Conservation (phyloP, 1,284 basidiomycete species). For the Cutaneotrichosporon spelunceum region DNA sequence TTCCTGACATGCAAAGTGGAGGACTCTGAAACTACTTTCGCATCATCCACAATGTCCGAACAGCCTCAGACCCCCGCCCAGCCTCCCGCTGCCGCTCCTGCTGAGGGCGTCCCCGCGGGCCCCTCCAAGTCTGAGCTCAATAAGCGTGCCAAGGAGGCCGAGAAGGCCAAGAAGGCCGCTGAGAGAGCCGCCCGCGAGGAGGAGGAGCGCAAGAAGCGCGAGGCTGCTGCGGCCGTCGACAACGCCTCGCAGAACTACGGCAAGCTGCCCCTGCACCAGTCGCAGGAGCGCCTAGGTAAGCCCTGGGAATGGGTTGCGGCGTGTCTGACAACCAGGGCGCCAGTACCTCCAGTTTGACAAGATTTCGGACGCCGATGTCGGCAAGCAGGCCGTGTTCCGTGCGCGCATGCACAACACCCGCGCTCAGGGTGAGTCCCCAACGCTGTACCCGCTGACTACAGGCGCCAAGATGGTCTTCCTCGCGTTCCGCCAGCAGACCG, state of each 20-base stretch:
- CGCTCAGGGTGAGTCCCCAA: slow-evolving; percentile 64
- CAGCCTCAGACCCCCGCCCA: slow-evolving; percentile 19
- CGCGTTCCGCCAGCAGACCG: slow-evolving; percentile 80
- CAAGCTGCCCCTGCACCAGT: slow-evolving; percentile 85
- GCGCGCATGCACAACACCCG: slow-evolving; percentile 90
- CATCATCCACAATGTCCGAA: slow-evolving; percentile 26
- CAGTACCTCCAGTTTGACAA: slow-evolving; percentile 62
- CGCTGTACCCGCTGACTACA: slow-evolving; percentile 23
- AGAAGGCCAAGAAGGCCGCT: slow-evolving; percentile 87
- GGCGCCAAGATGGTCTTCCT: slow-evolving; percentile 89
- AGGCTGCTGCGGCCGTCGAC: slow-evolving; percentile 74
- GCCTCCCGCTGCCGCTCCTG: slow-evolving; percentile 13
- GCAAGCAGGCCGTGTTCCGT: slow-evolving; percentile 77
- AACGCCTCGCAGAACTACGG: slow-evolving; percentile 85
- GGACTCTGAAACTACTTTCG: slow-evolving; percentile 1
- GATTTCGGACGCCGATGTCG: slow-evolving; percentile 66
- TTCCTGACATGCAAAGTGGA: slow-evolving; percentile 1
- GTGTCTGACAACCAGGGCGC: slow-evolving; percentile 51
- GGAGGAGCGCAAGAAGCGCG: slow-evolving; percentile 70
- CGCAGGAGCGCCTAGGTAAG: slow-evolving; percentile 61
- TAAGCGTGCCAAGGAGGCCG: slow-evolving; percentile 85
- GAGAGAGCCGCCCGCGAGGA: slow-evolving; percentile 75
- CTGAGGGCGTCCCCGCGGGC: slow-evolving; percentile 30
- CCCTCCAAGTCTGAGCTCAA: slow-evolving; percentile 89
- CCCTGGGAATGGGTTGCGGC: slow-evolving; percentile 3